Conservation (phyloP, 208 protist genomes). For the Tritrichomonas foetus region DNA sequence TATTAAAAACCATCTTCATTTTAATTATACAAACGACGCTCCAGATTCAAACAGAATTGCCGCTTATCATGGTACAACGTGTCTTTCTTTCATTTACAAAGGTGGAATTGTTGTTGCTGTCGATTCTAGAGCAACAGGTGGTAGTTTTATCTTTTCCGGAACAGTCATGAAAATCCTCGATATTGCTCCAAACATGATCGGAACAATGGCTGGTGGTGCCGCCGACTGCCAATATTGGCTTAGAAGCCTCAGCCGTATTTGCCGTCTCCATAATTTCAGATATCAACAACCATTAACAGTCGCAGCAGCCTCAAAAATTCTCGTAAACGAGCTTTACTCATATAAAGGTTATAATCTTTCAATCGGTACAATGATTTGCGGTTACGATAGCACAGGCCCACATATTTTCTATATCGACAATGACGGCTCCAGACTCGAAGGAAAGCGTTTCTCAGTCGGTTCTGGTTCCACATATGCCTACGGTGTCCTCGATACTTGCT, state of each 20-base stretch:
- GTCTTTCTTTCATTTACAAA: slow-evolving; percentile 92
- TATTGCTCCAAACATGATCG: slow-evolving; percentile 88
- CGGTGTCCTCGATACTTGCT: slow-evolving; percentile 86
- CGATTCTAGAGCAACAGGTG: slow-evolving; percentile 95
- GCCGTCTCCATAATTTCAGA: slow-evolving; percentile 33
- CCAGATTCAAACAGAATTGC: background rate
- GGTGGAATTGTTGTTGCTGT: slow-evolving; percentile 95
- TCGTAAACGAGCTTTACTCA: slow-evolving; percentile 94
- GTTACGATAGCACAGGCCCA: slow-evolving; percentile 67
- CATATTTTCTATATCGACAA: slow-evolving; percentile 98
- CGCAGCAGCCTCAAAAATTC: slow-evolving; percentile 95
- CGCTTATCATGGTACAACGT: slow-evolving; percentile 90
- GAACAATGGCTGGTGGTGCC: slow-evolving; percentile 99
- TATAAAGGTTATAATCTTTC: slow-evolving; percentile 93
- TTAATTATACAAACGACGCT: background rate
- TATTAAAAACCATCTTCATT: slow-evolving; percentile 26
- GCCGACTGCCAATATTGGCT: slow-evolving; percentile 99
- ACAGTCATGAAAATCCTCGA: slow-evolving; percentile 99
- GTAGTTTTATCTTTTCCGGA: slow-evolving; percentile 93
- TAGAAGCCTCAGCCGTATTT: slow-evolving; percentile 70
- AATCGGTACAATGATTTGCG: slow-evolving; percentile 74
- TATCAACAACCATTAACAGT: slow-evolving; percentile 65
- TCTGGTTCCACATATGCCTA: slow-evolving; percentile 99
- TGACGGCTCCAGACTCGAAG: slow-evolving; percentile 93
- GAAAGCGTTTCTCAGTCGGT: slow-evolving; percentile 93